Evolutionary conservation across 345 rosid species (phyloP), one percentile per base, ranked within the genome.

Genomic region (Laguncularia racemosa): DNA sequence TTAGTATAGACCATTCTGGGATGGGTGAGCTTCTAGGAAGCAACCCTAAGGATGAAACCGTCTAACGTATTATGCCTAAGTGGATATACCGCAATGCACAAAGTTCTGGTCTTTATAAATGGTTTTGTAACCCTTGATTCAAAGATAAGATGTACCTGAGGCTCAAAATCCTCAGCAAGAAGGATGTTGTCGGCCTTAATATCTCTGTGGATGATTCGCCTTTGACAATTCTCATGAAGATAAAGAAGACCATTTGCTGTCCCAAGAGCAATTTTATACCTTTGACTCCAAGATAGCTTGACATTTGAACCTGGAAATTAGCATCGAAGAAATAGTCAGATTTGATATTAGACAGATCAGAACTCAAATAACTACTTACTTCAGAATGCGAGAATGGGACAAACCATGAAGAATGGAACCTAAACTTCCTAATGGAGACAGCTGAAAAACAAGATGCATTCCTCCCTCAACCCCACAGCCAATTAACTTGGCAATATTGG

Each of bases 181-280:
- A 92, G 89, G 70, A 92, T 86, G 65, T 88, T 92, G 65, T 92
- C 98, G 13, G 83, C 86, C 79, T 92, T 92, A 60, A 92, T 92
- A 67, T 92, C 98, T 70, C 98, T 76, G 64, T 92, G 98, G 70
- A 92, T 92, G 77, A 92, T 88, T 67, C 98, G 69, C 70, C 74
- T 88, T 46, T 74, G 83, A 78, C 98, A 84, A 67, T 61, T 50
- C 59, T 88, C 93, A 12, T 92, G 98, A 65, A 92, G 98, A 78
- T 92, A 92, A 63, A 77, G 57, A 50, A 92, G 71, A 46, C 96
- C 98, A 54, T 86, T 84, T 51, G 96, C 90, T 47, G 74, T 83
- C 64, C 98, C 98, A 53, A 86, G 56, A 13, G 96, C 96, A 17
- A 92, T 84, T 59, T 80, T 84, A 66, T 86, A 84, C 55, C 98